A percentile compares a stretch with the other conserved stretches of the same genome.
phyloP scores from a whole-genome alignment of 169 alveolate genomes.

The Babesia bovis region DNA sequence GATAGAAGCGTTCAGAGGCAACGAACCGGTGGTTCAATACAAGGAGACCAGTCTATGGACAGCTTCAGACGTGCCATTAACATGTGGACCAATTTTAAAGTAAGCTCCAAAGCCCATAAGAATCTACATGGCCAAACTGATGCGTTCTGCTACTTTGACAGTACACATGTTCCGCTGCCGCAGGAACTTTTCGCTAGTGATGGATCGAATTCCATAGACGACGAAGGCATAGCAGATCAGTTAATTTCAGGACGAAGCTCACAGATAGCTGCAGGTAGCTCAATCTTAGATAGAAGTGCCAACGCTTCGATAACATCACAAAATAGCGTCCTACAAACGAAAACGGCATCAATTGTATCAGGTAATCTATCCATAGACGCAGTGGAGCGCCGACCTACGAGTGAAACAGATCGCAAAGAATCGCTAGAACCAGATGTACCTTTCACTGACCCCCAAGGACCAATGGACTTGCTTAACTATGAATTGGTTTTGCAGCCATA shows the following conservation, averaged over 20 bases:
- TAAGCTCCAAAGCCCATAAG: conserved; percentile 13
- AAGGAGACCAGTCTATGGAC: conserved; percentile 3
- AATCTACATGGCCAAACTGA: conserved; percentile 21
- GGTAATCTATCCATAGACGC: neutral
- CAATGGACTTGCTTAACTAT: conserved; percentile 19
- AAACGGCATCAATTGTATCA: neutral
- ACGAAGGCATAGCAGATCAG: neutral
- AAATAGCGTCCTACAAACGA: neutral
- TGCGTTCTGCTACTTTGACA: conserved; percentile 35
- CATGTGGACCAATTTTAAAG: conserved; percentile 36
- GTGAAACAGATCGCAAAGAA: neutral
- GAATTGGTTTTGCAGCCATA: conserved; percentile 31
- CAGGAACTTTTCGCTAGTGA: conserved; percentile 14
- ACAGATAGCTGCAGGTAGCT: neutral
- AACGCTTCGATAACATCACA: neutral
- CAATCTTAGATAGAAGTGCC: neutral
- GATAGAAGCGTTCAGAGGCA: neutral
- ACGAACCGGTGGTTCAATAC: neutral
- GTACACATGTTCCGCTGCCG: conserved; percentile 14
- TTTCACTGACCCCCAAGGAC: neutral
- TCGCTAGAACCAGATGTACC: neutral
- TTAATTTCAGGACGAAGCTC: neutral
- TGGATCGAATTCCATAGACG: neutral
- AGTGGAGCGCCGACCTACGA: neutral
- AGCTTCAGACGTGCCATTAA: conserved; percentile 9